phyloP scores from a whole-genome alignment of 768 basidiomycete species.

The Suillus subaureus region DNA sequence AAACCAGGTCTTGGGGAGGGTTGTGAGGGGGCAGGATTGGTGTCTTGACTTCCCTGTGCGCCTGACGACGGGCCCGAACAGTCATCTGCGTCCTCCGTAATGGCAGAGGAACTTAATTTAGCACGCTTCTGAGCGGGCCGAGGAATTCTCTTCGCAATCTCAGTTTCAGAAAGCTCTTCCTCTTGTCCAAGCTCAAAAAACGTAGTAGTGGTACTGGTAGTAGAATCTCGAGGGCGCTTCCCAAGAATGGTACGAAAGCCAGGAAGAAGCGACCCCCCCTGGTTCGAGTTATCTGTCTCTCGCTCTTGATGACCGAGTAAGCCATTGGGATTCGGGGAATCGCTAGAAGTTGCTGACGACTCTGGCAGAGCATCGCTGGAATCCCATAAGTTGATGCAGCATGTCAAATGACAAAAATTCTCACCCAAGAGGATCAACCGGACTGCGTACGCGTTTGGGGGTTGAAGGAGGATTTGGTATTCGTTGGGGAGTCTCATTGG shows the following conservation, averaged over 20 bases:
- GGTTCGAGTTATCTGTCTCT: constrained; percentile 17
- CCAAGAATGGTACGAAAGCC: constrained; percentile 55
- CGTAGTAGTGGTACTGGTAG: constrained; percentile 43
- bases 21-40: constrained; percentile 14
- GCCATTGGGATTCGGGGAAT: constrained; percentile 24
- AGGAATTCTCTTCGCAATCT: constrained; percentile 38
- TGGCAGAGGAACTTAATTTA: constrained; percentile 32
- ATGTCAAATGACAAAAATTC: constrained; percentile 9
- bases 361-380: constrained; percentile 23
- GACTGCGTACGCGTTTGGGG: constrained; percentile 36
- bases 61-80: constrained; percentile 13
- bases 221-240: constrained; percentile 64
- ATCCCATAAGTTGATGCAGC: constrained; percentile 16
- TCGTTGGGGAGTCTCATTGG: constrained; percentile 20
- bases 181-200: constrained; percentile 46
- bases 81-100: constrained; percentile 26
- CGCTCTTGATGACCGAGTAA: neutral
- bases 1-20: constrained; percentile 29
- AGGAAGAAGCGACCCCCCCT: constrained; percentile 28
- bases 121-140: constrained; percentile 57
- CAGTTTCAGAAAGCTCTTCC: constrained; percentile 38
- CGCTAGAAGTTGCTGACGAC: constrained; percentile 23
- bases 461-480: constrained; percentile 35
- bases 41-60: constrained; percentile 20
- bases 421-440: constrained; percentile 28